Evolutionary conservation across 2,329 filamentous ascomycete genomes (phyloP), one percentile per base, ranked within the genome.

Genomic region (Rugonectria rugulosa): DNA sequence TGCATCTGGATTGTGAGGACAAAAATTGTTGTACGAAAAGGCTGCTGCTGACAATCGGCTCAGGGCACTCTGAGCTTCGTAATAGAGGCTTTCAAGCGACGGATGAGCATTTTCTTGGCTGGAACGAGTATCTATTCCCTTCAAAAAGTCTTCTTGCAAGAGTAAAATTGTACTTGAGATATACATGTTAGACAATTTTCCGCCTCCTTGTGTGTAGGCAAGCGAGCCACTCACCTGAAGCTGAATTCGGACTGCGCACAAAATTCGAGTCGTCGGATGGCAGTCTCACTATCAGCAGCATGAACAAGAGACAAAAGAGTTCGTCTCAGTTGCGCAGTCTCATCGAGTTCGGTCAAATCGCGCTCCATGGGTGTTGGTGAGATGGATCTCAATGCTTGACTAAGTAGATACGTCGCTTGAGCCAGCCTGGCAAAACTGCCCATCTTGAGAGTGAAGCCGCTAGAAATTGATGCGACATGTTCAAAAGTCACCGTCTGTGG

Each of bases 401-500:
- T 50, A 11, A 51, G 34, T 12, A 56, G 21, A 38, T 56, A 56
- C 2, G 53, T 56, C 11, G 53, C 34, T 42, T 56, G 53, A 5
- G 46, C 32, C 7, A 51, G 36, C 24, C 47, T 38, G 21, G 53
- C 42, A 21, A 56, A 56, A 11, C 17, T 40, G 6, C 53, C 53
- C 34, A 46, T 51, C 34, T 43, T 32, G 2, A 56, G 41, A 2
- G 53, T 46, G 17, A 56, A 51, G 2, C 40, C 53, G 6, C 12
- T 51, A 14, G 53, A 56, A 12, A 56, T 56, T 17, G 20, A 46
- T 2, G 52, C 53, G 12, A 42, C 53, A 19, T 47, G 34, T 24
- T 12, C 27, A 2, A 27, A 27, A 26, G 11, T 42, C 11, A 36
- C 37, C 12, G 21, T 43, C 52, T 48, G n/a, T 5, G 5, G 6